Conservation (phyloP, 805 yeast species). For the Kuraishia ogatae region DNA sequence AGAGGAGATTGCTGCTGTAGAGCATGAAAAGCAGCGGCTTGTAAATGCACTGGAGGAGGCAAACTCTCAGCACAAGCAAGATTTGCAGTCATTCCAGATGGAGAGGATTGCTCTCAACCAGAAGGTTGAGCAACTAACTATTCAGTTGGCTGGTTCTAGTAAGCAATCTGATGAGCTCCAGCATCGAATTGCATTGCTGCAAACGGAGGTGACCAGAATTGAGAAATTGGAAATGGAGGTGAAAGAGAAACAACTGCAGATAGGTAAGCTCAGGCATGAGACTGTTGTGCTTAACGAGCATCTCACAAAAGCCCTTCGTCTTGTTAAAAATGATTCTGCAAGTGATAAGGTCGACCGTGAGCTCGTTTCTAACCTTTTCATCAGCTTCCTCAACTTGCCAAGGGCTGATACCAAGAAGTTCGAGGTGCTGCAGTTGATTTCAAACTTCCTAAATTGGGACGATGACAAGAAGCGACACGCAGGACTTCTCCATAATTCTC, state of each 20-base stretch:
- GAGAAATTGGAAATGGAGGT: constrained; percentile 41
- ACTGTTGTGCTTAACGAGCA: constrained; percentile 92
- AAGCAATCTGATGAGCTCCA: constrained; percentile 7
- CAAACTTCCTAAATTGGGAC: constrained; percentile 84
- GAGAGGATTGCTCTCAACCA: constrained; percentile 15
- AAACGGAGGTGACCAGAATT: constrained; percentile 14
- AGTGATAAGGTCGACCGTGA: constrained; percentile 81
- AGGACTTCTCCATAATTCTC: constrained; percentile 37
- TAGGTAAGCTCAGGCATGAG: constrained; percentile 92
- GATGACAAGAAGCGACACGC: constrained; percentile 70
- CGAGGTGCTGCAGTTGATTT: constrained; percentile 79
- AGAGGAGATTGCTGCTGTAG: constrained; percentile 11
- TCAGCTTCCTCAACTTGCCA: constrained; percentile 80
- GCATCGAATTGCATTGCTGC: constrained; percentile 8
- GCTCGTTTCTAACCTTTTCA: constrained; percentile 74
- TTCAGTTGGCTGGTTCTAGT: constrained; percentile 6
- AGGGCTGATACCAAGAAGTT: constrained; percentile 92
- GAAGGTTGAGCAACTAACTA: constrained; percentile 13
- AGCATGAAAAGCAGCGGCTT: constrained; percentile 13
- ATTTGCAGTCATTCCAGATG: constrained; percentile 10
- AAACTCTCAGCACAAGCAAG: constrained; percentile 6
- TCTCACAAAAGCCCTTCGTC: constrained; percentile 81
- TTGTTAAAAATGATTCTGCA: constrained; percentile 71
- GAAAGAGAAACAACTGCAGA: constrained; percentile 63
- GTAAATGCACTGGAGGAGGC: constrained; percentile 18